These are phyloP conservation scores for Cutaneotrichosporon sp. DNA, from an alignment of 1,284 basidiomycete species.

Conservation along the genomic window DNA sequence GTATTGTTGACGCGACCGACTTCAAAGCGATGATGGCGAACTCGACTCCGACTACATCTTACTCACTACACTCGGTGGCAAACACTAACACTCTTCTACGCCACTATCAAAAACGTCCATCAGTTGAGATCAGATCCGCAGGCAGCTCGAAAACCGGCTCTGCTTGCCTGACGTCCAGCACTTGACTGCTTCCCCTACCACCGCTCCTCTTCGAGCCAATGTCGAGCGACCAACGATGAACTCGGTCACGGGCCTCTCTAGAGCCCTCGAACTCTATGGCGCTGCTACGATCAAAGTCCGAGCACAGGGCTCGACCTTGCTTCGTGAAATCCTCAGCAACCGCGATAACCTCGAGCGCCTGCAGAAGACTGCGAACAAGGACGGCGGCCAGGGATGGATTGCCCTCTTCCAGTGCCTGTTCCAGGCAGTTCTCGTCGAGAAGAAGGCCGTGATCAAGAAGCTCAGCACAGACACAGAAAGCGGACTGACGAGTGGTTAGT, in stretches of 20 bases:
- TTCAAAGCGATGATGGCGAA: neutral
- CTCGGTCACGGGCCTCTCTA: constrained; percentile 37
- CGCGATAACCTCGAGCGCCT: constrained; percentile 53
- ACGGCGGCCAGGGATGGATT: constrained; percentile 60
- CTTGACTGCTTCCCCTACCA: too few species aligned
- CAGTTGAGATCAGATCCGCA: too few species aligned
- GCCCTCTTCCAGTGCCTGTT: constrained; percentile 70
- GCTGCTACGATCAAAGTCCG: constrained; percentile 69
- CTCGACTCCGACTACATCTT: neutral
- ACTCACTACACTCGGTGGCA: neutral
- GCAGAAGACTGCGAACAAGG: constrained; percentile 44
- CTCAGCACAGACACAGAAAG: constrained; percentile 16
- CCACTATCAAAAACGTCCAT: too few species aligned
- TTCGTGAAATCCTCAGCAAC: constrained; percentile 61
- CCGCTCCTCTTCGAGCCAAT: neutral
- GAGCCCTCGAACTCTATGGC: constrained; percentile 56
- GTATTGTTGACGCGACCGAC: constrained; percentile 1
- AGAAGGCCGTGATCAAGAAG: constrained; percentile 53
- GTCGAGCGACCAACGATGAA: constrained; percentile 13
- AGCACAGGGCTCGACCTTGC: constrained; percentile 58
- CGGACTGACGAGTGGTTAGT: constrained; percentile 23
- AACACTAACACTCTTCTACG: neutral
- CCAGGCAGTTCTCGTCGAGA: constrained; percentile 61
- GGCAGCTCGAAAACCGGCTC: too few species aligned
- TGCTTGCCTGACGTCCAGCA: too few species aligned